Evolutionary conservation across 2,329 filamentous ascomycete species (phyloP).

Genomic region (Hortaea sp.): DNA sequence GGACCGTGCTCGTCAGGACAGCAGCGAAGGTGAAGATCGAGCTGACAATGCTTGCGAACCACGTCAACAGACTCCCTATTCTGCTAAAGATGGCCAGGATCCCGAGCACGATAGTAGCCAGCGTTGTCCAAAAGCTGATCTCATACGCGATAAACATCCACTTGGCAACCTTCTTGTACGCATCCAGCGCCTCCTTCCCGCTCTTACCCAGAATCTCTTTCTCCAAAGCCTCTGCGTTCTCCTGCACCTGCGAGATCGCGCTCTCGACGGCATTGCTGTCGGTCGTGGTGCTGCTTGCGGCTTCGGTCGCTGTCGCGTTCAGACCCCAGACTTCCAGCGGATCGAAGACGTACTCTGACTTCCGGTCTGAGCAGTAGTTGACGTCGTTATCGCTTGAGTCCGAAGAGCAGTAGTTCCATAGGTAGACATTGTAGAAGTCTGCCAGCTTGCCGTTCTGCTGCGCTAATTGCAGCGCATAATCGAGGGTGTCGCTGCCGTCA

Average conservation of each 20-base stretch:
- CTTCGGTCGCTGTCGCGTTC: slow-evolving; percentile 38
- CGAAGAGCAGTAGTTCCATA: slow-evolving; percentile 77
- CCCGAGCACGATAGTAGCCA: slow-evolving; percentile 64
- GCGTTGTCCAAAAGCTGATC: slow-evolving; percentile 60
- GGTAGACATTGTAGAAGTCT: slow-evolving; percentile 66
- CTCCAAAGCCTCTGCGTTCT: slow-evolving; percentile 32
- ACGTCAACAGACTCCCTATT: slow-evolving; percentile 72
- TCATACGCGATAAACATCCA: slow-evolving; percentile 80
- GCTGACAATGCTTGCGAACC: slow-evolving; percentile 58
- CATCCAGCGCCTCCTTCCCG: slow-evolving; percentile 56
- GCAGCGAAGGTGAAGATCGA: slow-evolving; percentile 52
- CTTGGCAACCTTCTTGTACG: slow-evolving; percentile 63
- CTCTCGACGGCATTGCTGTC: slow-evolving; percentile 22
- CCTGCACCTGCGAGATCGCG: slow-evolving; percentile 38
- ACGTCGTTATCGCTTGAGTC: slow-evolving; percentile 38
- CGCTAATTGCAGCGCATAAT: slow-evolving; percentile 28
- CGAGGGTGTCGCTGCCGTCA: slow-evolving; percentile 23
- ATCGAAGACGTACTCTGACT: slow-evolving; percentile 68
- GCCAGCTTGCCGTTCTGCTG: slow-evolving; percentile 42
- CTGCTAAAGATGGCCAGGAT: slow-evolving; percentile 76
- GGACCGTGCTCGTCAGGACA: slow-evolving; percentile 63
- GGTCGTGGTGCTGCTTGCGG: slow-evolving; percentile 6
- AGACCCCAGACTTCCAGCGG: slow-evolving; percentile 58
- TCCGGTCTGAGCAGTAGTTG: slow-evolving; percentile 56
- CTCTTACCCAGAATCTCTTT: slow-evolving; percentile 50